phyloP scores from a whole-genome alignment of 2,329 filamentous ascomycete species.

The Paracoccidioides lutzii region DNA sequence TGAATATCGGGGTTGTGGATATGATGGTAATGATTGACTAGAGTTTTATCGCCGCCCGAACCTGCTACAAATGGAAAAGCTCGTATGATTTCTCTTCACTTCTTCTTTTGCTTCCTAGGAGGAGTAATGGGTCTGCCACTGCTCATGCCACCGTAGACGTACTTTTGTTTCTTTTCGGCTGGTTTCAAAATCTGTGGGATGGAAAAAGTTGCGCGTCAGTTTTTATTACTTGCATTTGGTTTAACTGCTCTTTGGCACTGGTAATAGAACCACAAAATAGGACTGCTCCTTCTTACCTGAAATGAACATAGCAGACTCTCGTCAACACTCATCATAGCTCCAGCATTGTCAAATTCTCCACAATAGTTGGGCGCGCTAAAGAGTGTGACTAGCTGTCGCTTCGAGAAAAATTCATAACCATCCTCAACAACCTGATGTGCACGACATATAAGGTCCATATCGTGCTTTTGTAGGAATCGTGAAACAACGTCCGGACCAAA shows the following conservation, averaged over 20 bases:
- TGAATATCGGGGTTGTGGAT: neutral
- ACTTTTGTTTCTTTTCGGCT: constrained; percentile 99
- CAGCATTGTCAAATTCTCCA: constrained; percentile 97
- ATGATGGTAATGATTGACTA: constrained; percentile 3
- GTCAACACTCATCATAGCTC: constrained; percentile 99
- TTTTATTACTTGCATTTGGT: neutral
- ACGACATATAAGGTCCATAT: constrained; percentile 98
- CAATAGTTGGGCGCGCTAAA: constrained; percentile 99
- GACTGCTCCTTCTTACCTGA: constrained; percentile 53
- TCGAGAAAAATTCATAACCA: constrained; percentile 99
- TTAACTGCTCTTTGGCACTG: neutral
- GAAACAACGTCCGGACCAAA: constrained; percentile 97
- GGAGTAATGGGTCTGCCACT: constrained; percentile 57
- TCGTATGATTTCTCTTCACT: constrained; percentile 57
- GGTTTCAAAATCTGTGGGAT: constrained; percentile 78
- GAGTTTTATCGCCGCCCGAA: constrained; percentile 78
- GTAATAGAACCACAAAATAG: neutral
- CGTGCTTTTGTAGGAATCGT: constrained; percentile 94
- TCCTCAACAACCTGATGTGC: constrained; percentile 98
- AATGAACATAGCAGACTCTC: constrained; percentile 97
- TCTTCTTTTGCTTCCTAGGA: constrained; percentile 58
- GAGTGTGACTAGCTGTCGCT: constrained; percentile 89
- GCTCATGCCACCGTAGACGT: constrained; percentile 65
- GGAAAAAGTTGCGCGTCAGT: constrained; percentile 8
- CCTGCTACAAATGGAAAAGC: constrained; percentile 64